Percentiles rank a stretch among this genome's conserved stretches.
Evolutionary conservation across 2,329 filamentous ascomycete species (phyloP).

Genomic region (Xylaria sp.): DNA sequence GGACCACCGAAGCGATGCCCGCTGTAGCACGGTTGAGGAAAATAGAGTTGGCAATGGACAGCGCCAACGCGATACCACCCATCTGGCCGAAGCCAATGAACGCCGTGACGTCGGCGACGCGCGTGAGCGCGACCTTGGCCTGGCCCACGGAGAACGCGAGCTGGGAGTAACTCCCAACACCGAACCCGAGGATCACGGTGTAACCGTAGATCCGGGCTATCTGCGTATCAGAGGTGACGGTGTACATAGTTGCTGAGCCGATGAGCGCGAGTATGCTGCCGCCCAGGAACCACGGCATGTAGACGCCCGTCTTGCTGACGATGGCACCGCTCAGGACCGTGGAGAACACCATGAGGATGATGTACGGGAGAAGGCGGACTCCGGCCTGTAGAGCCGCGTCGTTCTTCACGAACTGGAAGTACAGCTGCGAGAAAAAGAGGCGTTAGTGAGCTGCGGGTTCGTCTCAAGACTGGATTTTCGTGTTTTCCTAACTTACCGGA

Average conservation of each 20-base stretch:
- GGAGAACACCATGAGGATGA: conserved; percentile 40
- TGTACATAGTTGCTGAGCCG: conserved; percentile 41
- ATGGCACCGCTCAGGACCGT: conserved; percentile 40
- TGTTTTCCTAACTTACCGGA: conserved; percentile 2
- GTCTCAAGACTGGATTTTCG: background rate
- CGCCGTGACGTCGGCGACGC: conserved; percentile 15
- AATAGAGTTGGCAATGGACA: conserved; percentile 7
- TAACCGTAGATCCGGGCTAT: conserved; percentile 37
- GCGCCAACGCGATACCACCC: conserved; percentile 1
- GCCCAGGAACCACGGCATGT: conserved; percentile 45
- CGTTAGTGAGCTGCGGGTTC: background rate
- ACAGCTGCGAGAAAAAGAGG: conserved; percentile 41
- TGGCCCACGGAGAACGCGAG: conserved; percentile 40
- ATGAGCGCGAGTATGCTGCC: conserved; percentile 39
- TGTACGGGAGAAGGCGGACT: conserved; percentile 44
- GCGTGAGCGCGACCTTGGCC: conserved; percentile 32
- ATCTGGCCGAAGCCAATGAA: conserved; percentile 2
- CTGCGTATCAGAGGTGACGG: conserved; percentile 28
- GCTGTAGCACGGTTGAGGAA: conserved; percentile 1
- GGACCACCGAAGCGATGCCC: background rate
- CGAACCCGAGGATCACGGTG: conserved; percentile 44
- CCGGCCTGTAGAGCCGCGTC: conserved; percentile 43
- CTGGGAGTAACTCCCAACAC: conserved; percentile 40
- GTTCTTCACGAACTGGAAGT: conserved; percentile 50
- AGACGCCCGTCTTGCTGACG: conserved; percentile 41